Evolutionary conservation across 2,329 filamentous ascomycete genomes (phyloP), one percentile per base, ranked within the genome.

Genomic region (Podosphaera aphanis): DNA sequence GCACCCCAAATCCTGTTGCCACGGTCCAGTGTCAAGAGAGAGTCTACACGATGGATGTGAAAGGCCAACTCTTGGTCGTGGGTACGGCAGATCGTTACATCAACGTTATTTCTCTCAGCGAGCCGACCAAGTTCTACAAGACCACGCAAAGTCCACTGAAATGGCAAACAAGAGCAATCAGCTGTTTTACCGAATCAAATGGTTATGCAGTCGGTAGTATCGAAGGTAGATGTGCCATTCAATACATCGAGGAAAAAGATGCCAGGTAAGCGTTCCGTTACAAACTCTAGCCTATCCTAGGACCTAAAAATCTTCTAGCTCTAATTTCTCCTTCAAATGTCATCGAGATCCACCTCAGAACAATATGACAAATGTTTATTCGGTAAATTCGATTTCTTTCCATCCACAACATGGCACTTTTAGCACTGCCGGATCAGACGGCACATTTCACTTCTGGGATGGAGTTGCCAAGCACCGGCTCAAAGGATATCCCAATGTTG

Each of bases 271-370:
- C 57, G 31, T 23, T 25, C 33, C n/a, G n/a, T n/a, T n/a, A 19
- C 11, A 23, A 21, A 3, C 18, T 15, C 11, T 13, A 36, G 41
- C 23, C 8, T 5, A n/a, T 27, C 20, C 44, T 31, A 27, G 19
- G 13, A 21, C 47, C 46, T 50, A 49, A 46, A 50, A 47, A 43
- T 47, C 44, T 39, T 44, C 10, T 52, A 79, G 77, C 56, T 81
- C 79, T 58, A 95, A 98, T 67, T 98, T 98, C 69, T 93, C 84
- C 37, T 98, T 98, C 76, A 95, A 95, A 65, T 98, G 90, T 64
- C 90, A 98, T 63, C 85, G 90, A 48, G 83, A 93, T 56, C 73
- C 75, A 4, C 74, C 81, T 1, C 65, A 75, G 47, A 74, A 73
- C 57, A 86, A 84, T 62, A 67, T 79, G 52, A 83, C 82, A 55